Evolutionary conservation across 2,329 filamentous ascomycete genomes (phyloP).

Genomic region (Exophiala sp.): DNA sequence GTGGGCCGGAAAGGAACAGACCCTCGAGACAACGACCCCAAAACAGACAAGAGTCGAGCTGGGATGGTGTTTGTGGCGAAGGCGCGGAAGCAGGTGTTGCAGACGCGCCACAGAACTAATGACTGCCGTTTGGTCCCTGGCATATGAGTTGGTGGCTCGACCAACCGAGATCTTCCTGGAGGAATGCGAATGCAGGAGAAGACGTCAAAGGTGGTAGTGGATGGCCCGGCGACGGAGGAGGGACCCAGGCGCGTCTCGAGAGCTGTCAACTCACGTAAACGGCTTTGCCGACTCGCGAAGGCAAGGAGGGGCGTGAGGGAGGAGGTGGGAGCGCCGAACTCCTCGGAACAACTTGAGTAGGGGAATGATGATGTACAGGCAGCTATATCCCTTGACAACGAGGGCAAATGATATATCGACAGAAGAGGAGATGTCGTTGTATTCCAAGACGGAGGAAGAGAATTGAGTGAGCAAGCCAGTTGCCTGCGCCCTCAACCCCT

Average conservation of each 20-base stretch:
- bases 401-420: no score
- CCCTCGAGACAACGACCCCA: not conserved
- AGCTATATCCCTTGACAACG: no score
- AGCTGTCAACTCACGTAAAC: conserved; percentile 3
- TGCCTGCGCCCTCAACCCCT: no score
- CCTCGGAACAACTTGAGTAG: not conserved
- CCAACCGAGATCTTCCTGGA: no score
- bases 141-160: no score
- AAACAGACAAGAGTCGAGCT: not conserved
- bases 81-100: conserved; percentile 6
- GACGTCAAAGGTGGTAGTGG: not conserved
- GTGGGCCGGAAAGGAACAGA: not conserved
- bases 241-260: not conserved
- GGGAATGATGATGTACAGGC: no score
- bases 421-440: no score
- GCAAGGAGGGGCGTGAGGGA: not conserved
- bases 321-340: not conserved
- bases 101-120: not conserved
- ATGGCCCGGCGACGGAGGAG: not conserved
- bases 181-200: not conserved
- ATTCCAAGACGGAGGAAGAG: no score
- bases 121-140: not conserved
- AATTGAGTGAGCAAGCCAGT: no score
- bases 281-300: not conserved
- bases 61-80: conserved; percentile 10